These are phyloP conservation scores for Dalbergia oliveri DNA, from an alignment of 306 rosid species.

Conservation along the genomic window DNA sequence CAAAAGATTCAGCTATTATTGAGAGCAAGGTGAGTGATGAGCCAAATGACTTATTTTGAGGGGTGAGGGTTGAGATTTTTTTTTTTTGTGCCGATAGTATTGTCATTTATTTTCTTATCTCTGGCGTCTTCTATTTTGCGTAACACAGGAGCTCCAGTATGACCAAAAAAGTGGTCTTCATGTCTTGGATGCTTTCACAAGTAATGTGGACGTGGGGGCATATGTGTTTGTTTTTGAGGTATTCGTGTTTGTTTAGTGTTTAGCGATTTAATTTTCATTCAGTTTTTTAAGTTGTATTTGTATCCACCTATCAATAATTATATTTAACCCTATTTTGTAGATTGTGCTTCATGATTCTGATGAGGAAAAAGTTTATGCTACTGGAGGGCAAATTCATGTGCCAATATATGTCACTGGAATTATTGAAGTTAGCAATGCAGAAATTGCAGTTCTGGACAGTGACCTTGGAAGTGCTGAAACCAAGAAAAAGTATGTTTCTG, in stretches of 20 bases:
- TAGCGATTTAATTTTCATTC: constrained; percentile 29
- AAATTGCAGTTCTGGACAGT: constrained; percentile 86
- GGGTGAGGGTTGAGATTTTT: constrained; percentile 11
- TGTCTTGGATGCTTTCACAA: constrained; percentile 70
- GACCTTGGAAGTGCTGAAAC: constrained; percentile 88
- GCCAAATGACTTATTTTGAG: constrained; percentile 31
- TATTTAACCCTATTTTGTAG: constrained; percentile 55
- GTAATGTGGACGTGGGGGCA: constrained; percentile 75
- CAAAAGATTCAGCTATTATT: constrained; percentile 69
- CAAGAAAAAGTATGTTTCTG: constrained; percentile 72
- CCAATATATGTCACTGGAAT: constrained; percentile 79
- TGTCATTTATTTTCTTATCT: constrained; percentile 34
- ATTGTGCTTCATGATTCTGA: constrained; percentile 70
- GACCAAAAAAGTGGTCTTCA: constrained; percentile 68
- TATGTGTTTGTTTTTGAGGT: constrained; percentile 91
- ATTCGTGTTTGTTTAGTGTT: constrained; percentile 38
- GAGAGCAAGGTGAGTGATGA: constrained; percentile 68
- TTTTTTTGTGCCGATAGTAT: neutral
- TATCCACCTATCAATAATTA: constrained; percentile 29
- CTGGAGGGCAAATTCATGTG: constrained; percentile 85
- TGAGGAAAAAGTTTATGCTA: constrained; percentile 63
- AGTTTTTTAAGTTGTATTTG: constrained; percentile 41
- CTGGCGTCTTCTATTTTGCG: constrained; percentile 25
- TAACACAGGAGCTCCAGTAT: constrained; percentile 82
- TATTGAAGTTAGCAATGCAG: constrained; percentile 73